These are phyloP conservation scores for Pterulicium gracile DNA, from an alignment of 1,284 basidiomycete species.

Conservation along the genomic window DNA sequence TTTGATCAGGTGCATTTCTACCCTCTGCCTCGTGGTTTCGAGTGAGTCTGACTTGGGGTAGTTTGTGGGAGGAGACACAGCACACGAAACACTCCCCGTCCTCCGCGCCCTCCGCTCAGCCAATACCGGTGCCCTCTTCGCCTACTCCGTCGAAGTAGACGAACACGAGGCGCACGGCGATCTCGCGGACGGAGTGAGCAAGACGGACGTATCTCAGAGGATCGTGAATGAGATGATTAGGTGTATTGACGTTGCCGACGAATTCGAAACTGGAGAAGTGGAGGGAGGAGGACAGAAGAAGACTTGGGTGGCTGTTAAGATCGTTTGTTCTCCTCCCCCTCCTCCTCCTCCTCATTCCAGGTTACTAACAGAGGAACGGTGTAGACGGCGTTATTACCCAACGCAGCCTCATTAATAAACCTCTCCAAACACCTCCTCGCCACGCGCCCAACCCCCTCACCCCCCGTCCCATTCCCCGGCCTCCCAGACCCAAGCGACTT, in stretches of 20 bases:
- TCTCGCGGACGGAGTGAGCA: conserved; percentile 11
- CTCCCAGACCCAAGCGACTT: conserved; percentile 39
- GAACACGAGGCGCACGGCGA: conserved; percentile 36
- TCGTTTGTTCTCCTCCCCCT: conserved; percentile 32
- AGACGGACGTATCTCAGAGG: conserved; percentile 24
- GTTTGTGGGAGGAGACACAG: conserved; percentile 87
- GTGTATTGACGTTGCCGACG: conserved; percentile 67
- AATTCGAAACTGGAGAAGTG: conserved; percentile 55
- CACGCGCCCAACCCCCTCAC: conserved; percentile 20
- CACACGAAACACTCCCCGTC: conserved; percentile 54
- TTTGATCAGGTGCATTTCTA: conserved; percentile 57
- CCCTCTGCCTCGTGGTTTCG: background rate
- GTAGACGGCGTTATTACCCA: conserved; percentile 52
- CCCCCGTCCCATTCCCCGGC: conserved; percentile 54
- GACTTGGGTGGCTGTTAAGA: conserved; percentile 78
- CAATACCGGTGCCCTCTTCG: conserved; percentile 74
- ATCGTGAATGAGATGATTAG: conserved; percentile 63
- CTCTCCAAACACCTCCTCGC: conserved; percentile 43
- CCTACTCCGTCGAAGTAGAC: conserved; percentile 81
- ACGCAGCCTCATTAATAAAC: conserved; percentile 40
- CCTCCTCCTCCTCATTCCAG: conserved; percentile 1
- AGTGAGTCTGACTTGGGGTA: conserved; percentile 18
- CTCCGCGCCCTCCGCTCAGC: conserved; percentile 51
- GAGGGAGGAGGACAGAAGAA: conserved; percentile 29
- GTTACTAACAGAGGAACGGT: background rate